These are phyloP conservation scores for Daldinia vernicosa DNA, from an alignment of 495 filamentous ascomycete genomes.

Conservation along the genomic window DNA sequence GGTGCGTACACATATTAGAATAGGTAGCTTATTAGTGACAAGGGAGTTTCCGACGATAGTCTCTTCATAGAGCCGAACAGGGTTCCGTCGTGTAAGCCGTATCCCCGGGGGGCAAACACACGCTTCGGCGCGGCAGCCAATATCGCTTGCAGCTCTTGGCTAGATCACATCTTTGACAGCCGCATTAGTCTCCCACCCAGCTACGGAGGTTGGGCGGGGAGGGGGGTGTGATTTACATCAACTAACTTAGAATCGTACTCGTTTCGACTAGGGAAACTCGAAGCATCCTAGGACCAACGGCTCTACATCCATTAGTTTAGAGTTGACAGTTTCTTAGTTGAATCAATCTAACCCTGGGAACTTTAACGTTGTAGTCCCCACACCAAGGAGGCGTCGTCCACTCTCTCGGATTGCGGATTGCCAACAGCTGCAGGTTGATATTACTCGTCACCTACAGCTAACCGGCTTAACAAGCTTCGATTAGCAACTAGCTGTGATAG, in stretches of 20 bases:
- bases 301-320: neutral
- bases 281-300: slow-evolving; percentile 5
- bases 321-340: slow-evolving; percentile 22
- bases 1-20: slow-evolving; percentile 11
- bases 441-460: slow-evolving; percentile 36
- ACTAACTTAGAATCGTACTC: slow-evolving; percentile 12
- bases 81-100: slow-evolving; percentile 37
- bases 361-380: slow-evolving; percentile 25
- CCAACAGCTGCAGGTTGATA: slow-evolving; percentile 22
- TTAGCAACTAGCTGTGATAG: slow-evolving; percentile 8
- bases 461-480: slow-evolving; percentile 23
- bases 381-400: slow-evolving; percentile 21
- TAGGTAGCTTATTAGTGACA: slow-evolving; percentile 25
- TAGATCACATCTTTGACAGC: slow-evolving; percentile 46
- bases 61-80: slow-evolving; percentile 20
- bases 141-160: slow-evolving; percentile 43
- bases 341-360: slow-evolving; percentile 17
- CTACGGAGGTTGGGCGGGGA: neutral
- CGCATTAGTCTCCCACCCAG: slow-evolving; percentile 35
- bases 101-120: slow-evolving; percentile 25
- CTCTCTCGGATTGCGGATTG: slow-evolving; percentile 34
- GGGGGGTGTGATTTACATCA: slow-evolving; percentile 4
- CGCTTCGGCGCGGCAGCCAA: slow-evolving; percentile 32
- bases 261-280: slow-evolving; percentile 28
- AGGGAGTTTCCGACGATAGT: slow-evolving; percentile 13